Evolutionary conservation across 2,329 filamentous ascomycete species (phyloP), one percentile per base, ranked within the genome.

Genomic region (Didymellaceae sp.): DNA sequence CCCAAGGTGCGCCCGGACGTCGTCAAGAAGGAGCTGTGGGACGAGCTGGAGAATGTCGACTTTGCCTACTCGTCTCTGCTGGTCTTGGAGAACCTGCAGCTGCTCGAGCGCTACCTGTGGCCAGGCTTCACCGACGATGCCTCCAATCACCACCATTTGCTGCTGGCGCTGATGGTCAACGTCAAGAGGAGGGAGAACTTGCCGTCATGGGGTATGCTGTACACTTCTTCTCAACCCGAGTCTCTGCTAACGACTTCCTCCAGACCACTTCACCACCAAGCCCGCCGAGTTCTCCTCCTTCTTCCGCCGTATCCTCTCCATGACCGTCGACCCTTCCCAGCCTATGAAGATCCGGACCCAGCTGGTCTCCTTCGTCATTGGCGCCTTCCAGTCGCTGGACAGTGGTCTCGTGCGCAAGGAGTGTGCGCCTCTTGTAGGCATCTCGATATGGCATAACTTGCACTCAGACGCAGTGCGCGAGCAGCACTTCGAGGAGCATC

Each of bases 381-480:
- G 87, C 59, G 90, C 93, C 26, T 99, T 97, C 70, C 92, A 97
- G 73, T 97, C 91, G 37, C 80, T 99, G 24, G 95, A 99, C 71
- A 92, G 86, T 68, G 83, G 84, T 28, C 83, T 96, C 47, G 89
- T 99, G 40, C 87, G 94, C 56, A 97, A 97, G 73, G 94, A 99
- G 78, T 97, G 94, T 74, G 94, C 93, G 6, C 91, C 95, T 1
- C 78, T 99, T 42, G 93, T 99, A 16, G 94, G 91, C 10, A 96
- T 99, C 63, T 88, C 90, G 1, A 91, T 94, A 63, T 99, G 94
- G 94, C 90, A 97, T 66, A 95, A 96, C 68, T 77, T 99, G 28
- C 89, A 90, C 22, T 89, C 83, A 48, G 91, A 95, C 25, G 81
- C 82, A 51, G 83, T 86, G 56, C 84, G 91, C 59, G 90, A 96